A percentile compares a stretch with the other conserved stretches of the same genome.
These are phyloP conservation scores for Alternaria sp. DNA, from an alignment of 2,329 filamentous ascomycete genomes.

Conservation along the genomic window DNA sequence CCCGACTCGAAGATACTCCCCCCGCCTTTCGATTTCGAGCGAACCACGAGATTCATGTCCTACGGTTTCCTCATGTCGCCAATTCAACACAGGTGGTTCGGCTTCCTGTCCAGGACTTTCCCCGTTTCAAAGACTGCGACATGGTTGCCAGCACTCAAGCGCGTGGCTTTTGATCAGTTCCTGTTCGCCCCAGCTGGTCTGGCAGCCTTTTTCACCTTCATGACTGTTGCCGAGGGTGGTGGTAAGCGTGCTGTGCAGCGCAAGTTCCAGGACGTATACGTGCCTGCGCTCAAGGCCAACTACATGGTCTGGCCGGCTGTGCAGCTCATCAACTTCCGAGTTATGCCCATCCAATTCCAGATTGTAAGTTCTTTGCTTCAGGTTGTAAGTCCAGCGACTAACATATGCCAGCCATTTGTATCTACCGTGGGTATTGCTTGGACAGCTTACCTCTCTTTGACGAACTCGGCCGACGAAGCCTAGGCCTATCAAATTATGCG, in stretches of 20 bases:
- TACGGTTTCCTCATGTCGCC: conserved; percentile 98
- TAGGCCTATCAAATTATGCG: conserved; percentile 17
- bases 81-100: conserved; percentile 94
- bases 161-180: conserved; percentile 90
- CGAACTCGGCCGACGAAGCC: conserved; percentile 81
- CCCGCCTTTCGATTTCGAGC: conserved; percentile 93
- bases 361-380: conserved; percentile 68
- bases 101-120: conserved; percentile 80
- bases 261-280: conserved; percentile 92
- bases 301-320: conserved; percentile 94
- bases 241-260: conserved; percentile 76
- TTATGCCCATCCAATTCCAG: conserved; percentile 95
- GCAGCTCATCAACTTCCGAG: conserved; percentile 93
- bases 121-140: conserved; percentile 76
- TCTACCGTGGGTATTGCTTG: conserved; percentile 95
- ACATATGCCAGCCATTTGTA: conserved; percentile 77
- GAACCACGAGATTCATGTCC: conserved; percentile 92
- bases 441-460: conserved; percentile 94
- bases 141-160: conserved; percentile 81
- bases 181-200: conserved; percentile 91
- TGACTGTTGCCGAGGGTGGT: conserved; percentile 95
- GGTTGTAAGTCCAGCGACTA: conserved; percentile 1
- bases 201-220: conserved; percentile 88
- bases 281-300: conserved; percentile 94
- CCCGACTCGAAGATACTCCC: conserved; percentile 67